Evolutionary conservation across 2,329 filamentous ascomycete genomes (phyloP), one percentile per base, ranked within the genome.

Genomic region (Aspergillus floridensis): DNA sequence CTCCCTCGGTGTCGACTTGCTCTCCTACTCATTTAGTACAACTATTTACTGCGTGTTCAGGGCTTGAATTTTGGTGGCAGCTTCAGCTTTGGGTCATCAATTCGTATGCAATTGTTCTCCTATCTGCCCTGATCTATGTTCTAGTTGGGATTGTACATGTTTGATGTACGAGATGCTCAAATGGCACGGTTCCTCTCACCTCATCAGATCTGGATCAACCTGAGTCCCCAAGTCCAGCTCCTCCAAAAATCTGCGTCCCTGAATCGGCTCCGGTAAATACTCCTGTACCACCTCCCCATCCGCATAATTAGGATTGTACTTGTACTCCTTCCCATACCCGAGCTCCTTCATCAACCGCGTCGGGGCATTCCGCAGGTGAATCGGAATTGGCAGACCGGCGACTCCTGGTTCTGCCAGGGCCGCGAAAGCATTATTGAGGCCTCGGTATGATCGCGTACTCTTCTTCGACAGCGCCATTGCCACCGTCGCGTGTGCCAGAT

Each of bases 321-420:
- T 98, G 76, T 99, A 99, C 72, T 92, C 90, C 53, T 87, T 88
- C 0, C 93, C 93, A 70, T 92, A 96, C 0, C 92, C 93, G 65
- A 98, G 79, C 66, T 97, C 93, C 68, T 93, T 90, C 93, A 99
- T 96, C 65, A 98, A 74, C 65, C 88, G 84, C 1, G 95, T 98
- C 0, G 95, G 93, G 8, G 95, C 95, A 74, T 98, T 98, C 59
- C 95, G 82, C 59, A 99, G 76, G 73, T 98, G 95, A 44, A 95
- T 76, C 2, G 95, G 95, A 22, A 99, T 88, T 0, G 92, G 90
- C 53, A 97, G 72, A 1, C 85, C 85, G 0, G 92, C 93, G 2
- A 96, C 82, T 0, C 93, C 93, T 0, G 93, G 93, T 72, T 97
- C 92, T 59, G 86, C 81, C 46, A 98, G 79, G 1, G 91, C 90